Conservation (phyloP, 345 rosid species). For the Populus alba region DNA sequence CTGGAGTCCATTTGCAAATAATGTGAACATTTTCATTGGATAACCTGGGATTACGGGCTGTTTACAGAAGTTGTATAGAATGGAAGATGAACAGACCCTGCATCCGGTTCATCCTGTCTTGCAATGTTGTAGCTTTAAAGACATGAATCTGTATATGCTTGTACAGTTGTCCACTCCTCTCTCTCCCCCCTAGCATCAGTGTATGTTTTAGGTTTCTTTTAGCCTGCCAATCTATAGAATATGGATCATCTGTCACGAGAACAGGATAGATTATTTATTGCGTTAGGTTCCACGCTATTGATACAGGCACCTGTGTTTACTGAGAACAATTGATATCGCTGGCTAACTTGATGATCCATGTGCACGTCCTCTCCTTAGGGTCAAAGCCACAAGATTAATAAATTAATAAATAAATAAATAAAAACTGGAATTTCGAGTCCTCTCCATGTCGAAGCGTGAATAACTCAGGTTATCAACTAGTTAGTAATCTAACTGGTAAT, state of each 20-base stretch:
- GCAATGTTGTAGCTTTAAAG: neutral
- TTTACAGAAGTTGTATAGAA: constrained; percentile 33
- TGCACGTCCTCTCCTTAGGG: neutral
- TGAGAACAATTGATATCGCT: neutral
- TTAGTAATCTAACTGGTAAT: too few species aligned
- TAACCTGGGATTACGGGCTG: constrained; percentile 20
- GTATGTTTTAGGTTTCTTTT: neutral
- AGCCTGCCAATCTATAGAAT: neutral
- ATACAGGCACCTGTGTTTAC: neutral
- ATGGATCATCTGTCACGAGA: too few species aligned
- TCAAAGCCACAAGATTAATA: neutral
- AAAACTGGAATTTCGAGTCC: neutral
- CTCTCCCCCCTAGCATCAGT: neutral
- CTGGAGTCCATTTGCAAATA: constrained; percentile 21
- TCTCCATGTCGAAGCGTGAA: neutral
- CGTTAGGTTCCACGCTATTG: neutral
- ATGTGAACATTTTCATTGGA: constrained; percentile 13
- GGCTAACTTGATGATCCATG: neutral
- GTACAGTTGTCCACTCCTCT: constrained; percentile 5
- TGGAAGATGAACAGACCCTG: constrained; percentile 7
- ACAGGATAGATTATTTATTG: neutral
- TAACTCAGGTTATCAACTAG: too few species aligned
- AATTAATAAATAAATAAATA: too few species aligned
- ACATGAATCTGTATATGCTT: neutral
- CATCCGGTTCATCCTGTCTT: constrained; percentile 3